A percentile compares a stretch with the other conserved stretches of the same genome.
phyloP scores from a whole-genome alignment of 2,329 filamentous ascomycete species.

The Chaetomium globosum region DNA sequence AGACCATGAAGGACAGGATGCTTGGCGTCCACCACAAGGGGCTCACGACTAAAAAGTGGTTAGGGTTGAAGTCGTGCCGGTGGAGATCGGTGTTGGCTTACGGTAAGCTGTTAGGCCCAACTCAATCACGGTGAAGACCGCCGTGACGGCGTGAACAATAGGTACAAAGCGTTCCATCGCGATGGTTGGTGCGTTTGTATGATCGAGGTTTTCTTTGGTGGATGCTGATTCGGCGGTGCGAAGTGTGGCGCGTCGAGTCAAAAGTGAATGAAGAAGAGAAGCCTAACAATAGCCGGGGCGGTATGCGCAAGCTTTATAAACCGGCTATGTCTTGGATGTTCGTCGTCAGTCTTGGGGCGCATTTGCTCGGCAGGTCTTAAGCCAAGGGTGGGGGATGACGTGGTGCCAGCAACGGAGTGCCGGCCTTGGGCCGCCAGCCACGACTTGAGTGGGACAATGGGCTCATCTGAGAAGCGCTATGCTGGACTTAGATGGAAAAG shows the following conservation, averaged over 20 bases:
- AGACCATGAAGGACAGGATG: conserved; percentile 75
- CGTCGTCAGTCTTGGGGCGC: conserved; percentile 16
- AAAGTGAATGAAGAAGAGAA: neutral
- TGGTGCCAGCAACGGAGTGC: conserved; percentile 17
- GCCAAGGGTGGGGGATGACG: conserved; percentile 22
- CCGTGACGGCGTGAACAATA: conserved; percentile 68
- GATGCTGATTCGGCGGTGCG: neutral
- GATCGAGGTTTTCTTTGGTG: neutral
- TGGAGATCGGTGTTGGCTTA: conserved; percentile 43
- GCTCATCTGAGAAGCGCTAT: neutral
- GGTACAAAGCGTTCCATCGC: conserved; percentile 60
- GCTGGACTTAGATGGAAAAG: neutral
- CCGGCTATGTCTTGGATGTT: neutral
- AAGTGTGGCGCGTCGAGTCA: neutral
- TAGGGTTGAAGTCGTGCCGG: conserved; percentile 13
- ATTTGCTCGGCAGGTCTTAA: conserved; percentile 1
- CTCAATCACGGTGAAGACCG: conserved; percentile 70
- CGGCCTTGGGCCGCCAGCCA: neutral
- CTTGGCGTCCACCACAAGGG: conserved; percentile 52
- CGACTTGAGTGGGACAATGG: neutral
- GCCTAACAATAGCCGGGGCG: too few species aligned
- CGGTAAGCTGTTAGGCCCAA: conserved; percentile 75
- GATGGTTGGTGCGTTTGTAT: conserved; percentile 14
- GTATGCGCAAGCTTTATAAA: neutral
- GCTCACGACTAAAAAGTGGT: conserved; percentile 54